phyloP scores from a whole-genome alignment of 495 filamentous ascomycete species.

The Neurospora pannonica region DNA sequence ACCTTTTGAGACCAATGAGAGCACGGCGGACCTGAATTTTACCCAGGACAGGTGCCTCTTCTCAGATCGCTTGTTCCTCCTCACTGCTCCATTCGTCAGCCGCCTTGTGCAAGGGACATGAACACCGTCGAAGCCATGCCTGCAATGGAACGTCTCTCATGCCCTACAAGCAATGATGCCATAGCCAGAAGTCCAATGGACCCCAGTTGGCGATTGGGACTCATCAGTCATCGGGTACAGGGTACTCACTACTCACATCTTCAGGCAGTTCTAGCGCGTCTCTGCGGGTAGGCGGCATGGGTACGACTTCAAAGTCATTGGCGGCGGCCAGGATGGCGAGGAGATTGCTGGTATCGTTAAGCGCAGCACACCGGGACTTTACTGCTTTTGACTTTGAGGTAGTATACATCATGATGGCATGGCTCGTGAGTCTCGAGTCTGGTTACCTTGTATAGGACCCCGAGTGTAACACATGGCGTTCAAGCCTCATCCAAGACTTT shows the following conservation, averaged over 20 bases:
- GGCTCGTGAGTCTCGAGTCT: background rate
- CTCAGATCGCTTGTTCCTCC: background rate
- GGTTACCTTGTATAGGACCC: background rate
- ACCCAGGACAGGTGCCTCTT: background rate
- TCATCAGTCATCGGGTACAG: background rate
- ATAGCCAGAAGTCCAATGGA: background rate
- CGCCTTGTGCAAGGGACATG: background rate
- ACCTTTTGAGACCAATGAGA: background rate
- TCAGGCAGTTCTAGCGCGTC: background rate
- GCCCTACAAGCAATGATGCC: background rate
- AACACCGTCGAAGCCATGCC: background rate
- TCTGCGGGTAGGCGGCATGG: background rate
- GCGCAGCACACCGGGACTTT: slow-evolving; percentile 5
- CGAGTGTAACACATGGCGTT: background rate
- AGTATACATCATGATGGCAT: background rate
- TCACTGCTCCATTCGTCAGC: background rate
- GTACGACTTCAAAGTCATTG: background rate
- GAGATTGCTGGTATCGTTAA: slow-evolving; percentile 7
- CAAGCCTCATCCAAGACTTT: background rate
- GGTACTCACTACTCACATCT: background rate
- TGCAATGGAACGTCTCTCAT: background rate
- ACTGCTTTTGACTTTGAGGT: background rate
- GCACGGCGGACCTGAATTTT: background rate
- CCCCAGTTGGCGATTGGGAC: background rate
- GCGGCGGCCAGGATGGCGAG: background rate